These are phyloP conservation scores for Vaccinium corymbosum DNA, from an alignment of 148 eudicot species.

Conservation along the genomic window DNA sequence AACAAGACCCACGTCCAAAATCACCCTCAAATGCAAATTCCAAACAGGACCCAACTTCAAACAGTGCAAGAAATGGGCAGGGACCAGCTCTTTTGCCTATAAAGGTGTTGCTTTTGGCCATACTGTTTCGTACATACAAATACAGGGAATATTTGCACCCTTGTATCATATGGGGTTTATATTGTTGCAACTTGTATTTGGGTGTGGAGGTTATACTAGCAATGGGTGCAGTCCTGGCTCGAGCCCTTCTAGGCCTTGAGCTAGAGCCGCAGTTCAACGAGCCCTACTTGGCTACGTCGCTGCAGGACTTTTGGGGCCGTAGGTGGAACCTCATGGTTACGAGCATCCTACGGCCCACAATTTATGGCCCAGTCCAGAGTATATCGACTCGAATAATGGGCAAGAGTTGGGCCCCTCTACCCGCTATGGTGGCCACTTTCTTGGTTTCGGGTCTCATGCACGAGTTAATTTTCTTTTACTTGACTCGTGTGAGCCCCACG, in stretches of 20 bases:
- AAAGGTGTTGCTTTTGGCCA: conserved; percentile 26
- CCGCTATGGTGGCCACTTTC: conserved; percentile 35
- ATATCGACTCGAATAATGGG: conserved; percentile 18
- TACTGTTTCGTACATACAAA: conserved; percentile 26
- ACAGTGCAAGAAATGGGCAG: neutral
- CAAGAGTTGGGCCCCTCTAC: conserved; percentile 13
- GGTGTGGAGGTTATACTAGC: conserved; percentile 34
- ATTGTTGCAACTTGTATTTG: conserved; percentile 45
- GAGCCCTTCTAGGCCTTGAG: conserved; percentile 38
- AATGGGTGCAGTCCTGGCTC: conserved; percentile 27
- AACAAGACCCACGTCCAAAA: conserved; percentile 2
- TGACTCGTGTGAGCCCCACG: conserved; percentile 48
- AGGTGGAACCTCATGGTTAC: conserved; percentile 71
- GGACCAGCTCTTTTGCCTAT: conserved; percentile 11
- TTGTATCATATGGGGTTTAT: conserved; percentile 22
- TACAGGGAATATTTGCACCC: conserved; percentile 23
- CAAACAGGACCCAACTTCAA: neutral
- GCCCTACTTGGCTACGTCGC: conserved; percentile 51
- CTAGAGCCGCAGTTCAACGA: conserved; percentile 48
- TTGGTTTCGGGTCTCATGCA: conserved; percentile 64
- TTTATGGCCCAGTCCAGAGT: conserved; percentile 35
- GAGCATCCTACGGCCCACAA: conserved; percentile 39
- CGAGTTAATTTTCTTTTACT: conserved; percentile 42
- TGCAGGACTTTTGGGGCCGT: conserved; percentile 70
- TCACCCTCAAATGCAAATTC: neutral